Conservation (phyloP, 192 early-diverging fungal genomes). For the Endogone sp. region DNA sequence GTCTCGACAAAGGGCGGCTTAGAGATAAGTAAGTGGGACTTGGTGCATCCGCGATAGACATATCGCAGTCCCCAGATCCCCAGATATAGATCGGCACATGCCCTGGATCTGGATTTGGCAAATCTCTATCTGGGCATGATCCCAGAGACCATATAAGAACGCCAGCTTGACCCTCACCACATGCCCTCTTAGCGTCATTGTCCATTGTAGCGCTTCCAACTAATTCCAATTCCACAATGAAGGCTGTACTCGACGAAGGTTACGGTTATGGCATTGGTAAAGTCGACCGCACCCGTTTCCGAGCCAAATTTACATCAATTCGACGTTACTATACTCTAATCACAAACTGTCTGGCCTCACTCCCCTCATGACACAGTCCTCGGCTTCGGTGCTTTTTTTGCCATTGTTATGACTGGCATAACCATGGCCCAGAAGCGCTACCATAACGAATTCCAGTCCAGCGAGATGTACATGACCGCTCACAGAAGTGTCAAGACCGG, state of each 20-base stretch:
- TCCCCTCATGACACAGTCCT: constrained; percentile 15
- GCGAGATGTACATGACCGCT: constrained; percentile 72
- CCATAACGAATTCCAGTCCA: constrained; percentile 56
- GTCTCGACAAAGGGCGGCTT: too few species aligned
- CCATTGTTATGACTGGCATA: constrained; percentile 56
- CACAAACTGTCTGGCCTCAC: neutral
- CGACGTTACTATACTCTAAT: neutral
- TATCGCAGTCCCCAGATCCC: too few species aligned
- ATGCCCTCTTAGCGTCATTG: neutral
- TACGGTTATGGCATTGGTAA: constrained; percentile 35
- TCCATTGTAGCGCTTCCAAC: neutral
- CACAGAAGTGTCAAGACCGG: constrained; percentile 62
- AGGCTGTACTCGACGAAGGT: constrained; percentile 23
- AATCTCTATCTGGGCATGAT: too few species aligned
- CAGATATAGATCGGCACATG: too few species aligned
- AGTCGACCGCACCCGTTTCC: neutral
- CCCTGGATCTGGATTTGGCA: too few species aligned
- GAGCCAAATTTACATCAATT: neutral
- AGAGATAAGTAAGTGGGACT: too few species aligned
- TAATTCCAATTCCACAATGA: constrained; percentile 3
- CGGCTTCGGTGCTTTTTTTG: constrained; percentile 51
- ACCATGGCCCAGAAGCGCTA: constrained; percentile 63
- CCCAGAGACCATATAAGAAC: neutral
- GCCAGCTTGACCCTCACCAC: neutral
- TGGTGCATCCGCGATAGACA: too few species aligned